Evolutionary conservation across 2,329 filamentous ascomycete species (phyloP), one percentile per base, ranked within the genome.

Genomic region (Penicillium paneum): DNA sequence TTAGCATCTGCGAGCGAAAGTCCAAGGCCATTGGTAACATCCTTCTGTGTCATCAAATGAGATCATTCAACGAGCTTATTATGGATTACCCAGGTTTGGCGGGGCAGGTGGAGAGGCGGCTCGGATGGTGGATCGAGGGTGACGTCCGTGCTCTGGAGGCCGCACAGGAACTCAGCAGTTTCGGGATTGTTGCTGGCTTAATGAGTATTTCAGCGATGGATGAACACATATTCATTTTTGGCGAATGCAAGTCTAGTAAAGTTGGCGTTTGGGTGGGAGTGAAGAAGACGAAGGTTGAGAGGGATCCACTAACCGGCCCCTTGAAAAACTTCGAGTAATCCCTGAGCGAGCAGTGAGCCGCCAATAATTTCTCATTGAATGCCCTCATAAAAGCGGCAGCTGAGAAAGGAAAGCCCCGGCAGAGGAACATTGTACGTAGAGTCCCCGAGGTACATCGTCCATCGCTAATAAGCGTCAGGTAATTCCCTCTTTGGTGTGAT

Each of bases 21-120:
- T 41, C 46, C 52, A 49, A 52, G 43, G 52, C 43, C 55, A 38
- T 52, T 39, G 29, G 36, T 34, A 52, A 58, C 48, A 8, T 58
- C 52, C 34, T 54, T 11, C 52, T 55, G 55, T 15, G 47, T 55
- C 55, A 55, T 49, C 28, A 1, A 21, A 11, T 49, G 26, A 35
- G 24, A 32, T 51, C 51, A 32, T 48, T 55, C 52, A 32, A 43
- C 43, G 40, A 58, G 55, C 44, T 58, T 58, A 48, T 39, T 54
- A 10, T 57, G 48, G 26, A 58, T 54, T 19, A 52, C 52, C 52
- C 52, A 58, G 38, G 49, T 42, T 36, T 58, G 55, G 42, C 31
- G 52, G 24, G 55, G 34, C 34, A 50, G 49, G 35, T 46, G n/a
- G 31, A 52, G 34, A 54, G 26, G 39, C 34, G 49, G 54, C 45